A percentile compares a stretch with the other conserved stretches of the same genome.
phyloP scores from a whole-genome alignment of 2,329 filamentous ascomycete species.

The Scedosporium aurantiacum region DNA sequence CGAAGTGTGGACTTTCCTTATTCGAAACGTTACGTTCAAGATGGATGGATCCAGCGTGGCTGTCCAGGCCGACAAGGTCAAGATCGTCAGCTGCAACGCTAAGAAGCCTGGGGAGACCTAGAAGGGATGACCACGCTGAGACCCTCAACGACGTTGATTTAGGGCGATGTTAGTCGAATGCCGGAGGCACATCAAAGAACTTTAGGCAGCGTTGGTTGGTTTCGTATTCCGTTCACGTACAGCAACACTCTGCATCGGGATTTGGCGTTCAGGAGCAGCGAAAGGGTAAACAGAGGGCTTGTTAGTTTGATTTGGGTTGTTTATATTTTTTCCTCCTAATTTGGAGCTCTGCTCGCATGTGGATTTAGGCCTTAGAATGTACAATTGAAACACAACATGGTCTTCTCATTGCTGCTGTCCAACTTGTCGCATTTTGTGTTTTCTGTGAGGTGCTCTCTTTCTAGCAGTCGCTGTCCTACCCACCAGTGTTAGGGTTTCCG shows the following conservation, averaged over 20 bases:
- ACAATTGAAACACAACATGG: background rate
- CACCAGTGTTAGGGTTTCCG: no score
- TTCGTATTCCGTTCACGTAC: background rate
- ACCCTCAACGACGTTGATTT: no score
- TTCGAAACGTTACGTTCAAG: constrained; percentile 99
- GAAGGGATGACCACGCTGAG: background rate
- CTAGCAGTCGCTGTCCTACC: no score
- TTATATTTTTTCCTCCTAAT: background rate
- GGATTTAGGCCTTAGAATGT: background rate
- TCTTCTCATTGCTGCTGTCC: background rate
- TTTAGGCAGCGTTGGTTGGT: background rate
- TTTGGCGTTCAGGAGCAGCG: background rate
- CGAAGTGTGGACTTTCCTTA: constrained; percentile 98
- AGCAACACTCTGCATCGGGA: background rate
- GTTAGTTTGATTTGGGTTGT: background rate
- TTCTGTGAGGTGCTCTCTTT: no score
- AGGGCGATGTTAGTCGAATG: no score
- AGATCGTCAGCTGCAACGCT: constrained; percentile 96
- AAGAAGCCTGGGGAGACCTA: constrained; percentile 47
- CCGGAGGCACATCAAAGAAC: no score
- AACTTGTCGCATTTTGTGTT: no score
- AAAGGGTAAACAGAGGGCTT: background rate
- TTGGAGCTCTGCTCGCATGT: background rate
- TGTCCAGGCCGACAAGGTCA: constrained; percentile 81
- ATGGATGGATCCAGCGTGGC: constrained; percentile 68